A percentile compares a stretch with the other conserved stretches of the same genome.
These are phyloP conservation scores for Parathielavia appendiculata DNA, from an alignment of 495 filamentous ascomycete genomes.

Conservation along the genomic window DNA sequence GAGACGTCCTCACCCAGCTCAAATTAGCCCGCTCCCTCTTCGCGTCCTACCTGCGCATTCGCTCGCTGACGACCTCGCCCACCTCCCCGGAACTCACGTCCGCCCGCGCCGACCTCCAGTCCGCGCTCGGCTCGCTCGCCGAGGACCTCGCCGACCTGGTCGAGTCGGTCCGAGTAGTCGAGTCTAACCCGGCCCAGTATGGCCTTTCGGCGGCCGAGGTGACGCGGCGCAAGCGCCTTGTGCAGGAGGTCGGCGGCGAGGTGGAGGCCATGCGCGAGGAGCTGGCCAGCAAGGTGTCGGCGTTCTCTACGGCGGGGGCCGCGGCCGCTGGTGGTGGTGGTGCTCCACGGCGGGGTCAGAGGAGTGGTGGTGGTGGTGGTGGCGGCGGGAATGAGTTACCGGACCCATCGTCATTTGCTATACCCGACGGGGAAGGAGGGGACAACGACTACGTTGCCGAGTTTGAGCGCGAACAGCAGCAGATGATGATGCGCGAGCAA, in stretches of 20 bases:
- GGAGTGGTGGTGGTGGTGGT: constrained; percentile 10
- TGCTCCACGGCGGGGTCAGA: neutral
- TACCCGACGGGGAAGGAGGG: constrained; percentile 43
- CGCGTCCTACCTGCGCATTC: constrained; percentile 93
- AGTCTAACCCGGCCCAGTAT: constrained; percentile 83
- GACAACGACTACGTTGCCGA: constrained; percentile 69
- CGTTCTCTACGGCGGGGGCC: neutral
- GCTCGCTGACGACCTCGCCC: constrained; percentile 58
- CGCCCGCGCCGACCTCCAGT: constrained; percentile 75
- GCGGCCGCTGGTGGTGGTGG: too few relatives aligned
- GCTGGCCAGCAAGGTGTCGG: constrained; percentile 45
- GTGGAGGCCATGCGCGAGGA: constrained; percentile 85
- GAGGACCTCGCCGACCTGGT: constrained; percentile 86
- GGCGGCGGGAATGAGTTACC: constrained; percentile 45
- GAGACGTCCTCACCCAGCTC: constrained; percentile 81
- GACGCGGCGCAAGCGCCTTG: constrained; percentile 69
- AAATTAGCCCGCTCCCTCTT: constrained; percentile 77
- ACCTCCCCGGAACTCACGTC: constrained; percentile 79
- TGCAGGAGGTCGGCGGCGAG: constrained; percentile 84
- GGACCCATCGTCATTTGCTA: constrained; percentile 64
- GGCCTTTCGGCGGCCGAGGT: constrained; percentile 84
- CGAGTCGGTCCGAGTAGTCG: constrained; percentile 81
- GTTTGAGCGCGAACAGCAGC: constrained; percentile 87
- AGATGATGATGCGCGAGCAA: constrained; percentile 90
- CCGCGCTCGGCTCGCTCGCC: constrained; percentile 66